These are phyloP conservation scores for Diaporthe australafricana DNA, from an alignment of 2,329 filamentous ascomycete species.

Conservation along the genomic window DNA sequence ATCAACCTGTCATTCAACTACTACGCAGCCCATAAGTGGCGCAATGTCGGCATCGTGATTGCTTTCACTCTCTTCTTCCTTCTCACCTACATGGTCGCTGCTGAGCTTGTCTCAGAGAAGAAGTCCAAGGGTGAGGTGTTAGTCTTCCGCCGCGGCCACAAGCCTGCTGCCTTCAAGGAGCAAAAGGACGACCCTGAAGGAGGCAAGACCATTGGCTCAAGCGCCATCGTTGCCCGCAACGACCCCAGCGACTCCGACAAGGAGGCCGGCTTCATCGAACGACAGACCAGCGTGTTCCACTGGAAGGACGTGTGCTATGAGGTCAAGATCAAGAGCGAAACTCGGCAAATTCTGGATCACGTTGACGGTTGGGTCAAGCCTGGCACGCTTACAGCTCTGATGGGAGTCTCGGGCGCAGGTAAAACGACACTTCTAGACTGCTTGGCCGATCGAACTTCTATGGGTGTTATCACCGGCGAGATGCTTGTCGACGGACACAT, in stretches of 20 bases:
- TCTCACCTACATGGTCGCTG: conserved; percentile 70
- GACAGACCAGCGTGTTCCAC: conserved; percentile 37
- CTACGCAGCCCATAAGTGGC: conserved; percentile 70
- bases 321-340: conserved; percentile 37
- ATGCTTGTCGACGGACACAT: conserved; percentile 75
- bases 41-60: conserved; percentile 77
- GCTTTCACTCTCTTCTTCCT: conserved; percentile 74
- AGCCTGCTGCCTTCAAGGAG: conserved; percentile 67
- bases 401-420: conserved; percentile 74
- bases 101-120: conserved; percentile 73
- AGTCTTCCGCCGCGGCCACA: conserved; percentile 78
- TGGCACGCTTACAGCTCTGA: conserved; percentile 37
- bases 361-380: conserved; percentile 39
- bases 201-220: conserved; percentile 61
- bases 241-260: conserved; percentile 50
- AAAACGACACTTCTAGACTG: conserved; percentile 80
- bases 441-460: conserved; percentile 75
- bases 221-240: conserved; percentile 57
- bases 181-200: conserved; percentile 72
- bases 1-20: conserved; percentile 68
- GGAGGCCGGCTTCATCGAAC: conserved; percentile 42
- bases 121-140: conserved; percentile 83
- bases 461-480: conserved; percentile 77
- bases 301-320: conserved; percentile 39
- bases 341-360: conserved; percentile 36